phyloP scores from a whole-genome alignment of 2,329 filamentous ascomycete genomes.

The Pezicula radicicola region DNA sequence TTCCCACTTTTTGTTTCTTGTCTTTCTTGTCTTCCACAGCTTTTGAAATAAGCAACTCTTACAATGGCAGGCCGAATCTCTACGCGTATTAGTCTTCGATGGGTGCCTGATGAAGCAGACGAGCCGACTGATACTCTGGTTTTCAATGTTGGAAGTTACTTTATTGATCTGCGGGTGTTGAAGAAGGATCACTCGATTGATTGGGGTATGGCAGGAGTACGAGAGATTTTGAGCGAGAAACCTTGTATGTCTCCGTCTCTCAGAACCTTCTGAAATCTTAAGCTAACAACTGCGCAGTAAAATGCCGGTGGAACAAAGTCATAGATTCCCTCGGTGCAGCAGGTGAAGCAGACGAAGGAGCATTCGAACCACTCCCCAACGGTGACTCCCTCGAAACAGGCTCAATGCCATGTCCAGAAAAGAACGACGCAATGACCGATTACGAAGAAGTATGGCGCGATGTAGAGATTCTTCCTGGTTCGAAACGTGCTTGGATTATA shows the following conservation, averaged over 20 bases:
- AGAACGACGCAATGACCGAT: slow-evolving; percentile 25
- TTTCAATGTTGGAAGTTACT: slow-evolving; percentile 38
- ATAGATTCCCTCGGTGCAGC: slow-evolving; percentile 33
- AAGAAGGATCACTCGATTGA: slow-evolving; percentile 32
- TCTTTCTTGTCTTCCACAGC: not conserved
- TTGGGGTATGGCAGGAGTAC: slow-evolving; percentile 40
- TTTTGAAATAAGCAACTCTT: too few species aligned
- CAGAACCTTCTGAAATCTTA: not conserved
- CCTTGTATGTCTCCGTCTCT: slow-evolving; percentile 28
- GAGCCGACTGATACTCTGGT: slow-evolving; percentile 41
- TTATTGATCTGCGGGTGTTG: slow-evolving; percentile 38
- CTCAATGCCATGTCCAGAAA: slow-evolving; percentile 33
- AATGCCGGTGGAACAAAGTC: slow-evolving; percentile 34
- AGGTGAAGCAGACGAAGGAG: slow-evolving; percentile 29
- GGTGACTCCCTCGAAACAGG: slow-evolving; percentile 37
- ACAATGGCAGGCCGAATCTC: slow-evolving; percentile 25
- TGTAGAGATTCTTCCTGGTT: slow-evolving; percentile 4
- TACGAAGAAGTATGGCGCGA: slow-evolving; percentile 17
- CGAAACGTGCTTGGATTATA: slow-evolving; percentile 12
- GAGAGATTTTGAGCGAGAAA: slow-evolving; percentile 31
- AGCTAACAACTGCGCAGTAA: slow-evolving; percentile 16
- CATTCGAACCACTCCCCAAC: slow-evolving; percentile 34
- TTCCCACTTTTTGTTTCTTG: too few species aligned
- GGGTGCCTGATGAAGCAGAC: slow-evolving; percentile 35
- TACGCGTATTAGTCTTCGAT: slow-evolving; percentile 39